Evolutionary conservation across 805 yeast species (phyloP), one percentile per base, ranked within the genome.

Genomic region (Cyberlindnera subsufficiens): DNA sequence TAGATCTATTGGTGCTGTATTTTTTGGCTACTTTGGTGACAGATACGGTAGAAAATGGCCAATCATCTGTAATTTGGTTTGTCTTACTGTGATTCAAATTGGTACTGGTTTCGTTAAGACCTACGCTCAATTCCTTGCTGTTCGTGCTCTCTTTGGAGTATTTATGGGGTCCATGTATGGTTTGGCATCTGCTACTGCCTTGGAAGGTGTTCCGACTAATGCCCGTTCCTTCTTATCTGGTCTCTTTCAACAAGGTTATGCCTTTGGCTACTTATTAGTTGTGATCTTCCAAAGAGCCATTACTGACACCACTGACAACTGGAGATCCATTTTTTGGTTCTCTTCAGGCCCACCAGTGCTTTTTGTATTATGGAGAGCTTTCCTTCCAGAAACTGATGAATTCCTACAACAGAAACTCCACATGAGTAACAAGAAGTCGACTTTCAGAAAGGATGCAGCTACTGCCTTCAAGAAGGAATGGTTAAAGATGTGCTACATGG

Each of bases 211-310:
- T 22, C 87, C 88, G 3, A 58, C 55, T 1, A 68, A 67, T 47
- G 54, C 82, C 30, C 67, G 77, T 61, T 82, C 86, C 37, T 68
- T 80, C 44, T 61, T 81, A 38, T 74, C 81, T 30, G 87, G 86
- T 38, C 60, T 85, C 34, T 76, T 87, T 58, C 95, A 86, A 63
- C 84, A 86, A 59, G 95, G 95, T 47, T 87, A 82, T 52, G 82
- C 85, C 1, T 71, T 82, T 38, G 89, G 89, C 19, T 81, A 80
- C 52, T 63, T 82, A 20, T 56, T 81, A 45, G 86, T 80, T 6
- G 85, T 80, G 39, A 67, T 80, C 19, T 82, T 80, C 65, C 75
- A 75, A 47, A 68, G 87, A 58, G 83, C 82, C 30, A 74, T 82
- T 46, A 77, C 74, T 8, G 75, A 72, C 54, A 74, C 69, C 45